Evolutionary conservation across 2,329 filamentous ascomycete genomes (phyloP), one percentile per base, ranked within the genome.

Genomic region (Sordariomycetes sp.): DNA sequence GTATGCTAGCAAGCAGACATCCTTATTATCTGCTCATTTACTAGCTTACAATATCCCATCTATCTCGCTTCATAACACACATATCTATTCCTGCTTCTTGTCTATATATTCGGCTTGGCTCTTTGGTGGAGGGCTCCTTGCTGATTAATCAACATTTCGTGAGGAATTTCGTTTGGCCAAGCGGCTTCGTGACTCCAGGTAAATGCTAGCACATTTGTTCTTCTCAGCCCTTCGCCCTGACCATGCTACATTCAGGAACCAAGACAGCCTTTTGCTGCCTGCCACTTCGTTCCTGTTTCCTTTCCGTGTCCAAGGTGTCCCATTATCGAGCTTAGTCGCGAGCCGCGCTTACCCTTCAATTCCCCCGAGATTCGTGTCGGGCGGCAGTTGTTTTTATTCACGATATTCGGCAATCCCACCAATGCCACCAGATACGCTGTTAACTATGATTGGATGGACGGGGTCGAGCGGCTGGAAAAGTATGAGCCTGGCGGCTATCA

Each of bases 321-420:
- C 40, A n/a, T 37, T 14, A 14, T 7, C 34, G 14, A 7, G 34
- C 37, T 16, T 4, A 16, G 12, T 11, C 5, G 12, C 3, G n/a
- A 48, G 16, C 43, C 12, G n/a, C 43, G 43, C 43, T 74, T 34
- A 59, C 70, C 43, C 67, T 70, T 22, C 16, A 22, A 16, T 18
- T 20, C n/a, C n/a, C 12, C 18, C 43, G 18, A 48, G 3, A 22
- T n/a, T 14, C 3, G 12, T 11, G 10, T n/a, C 43, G 16, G 18
- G 43, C 10, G 10, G 10, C 16, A 14, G 35, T 8, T 22, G 43
- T 43, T 43, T 16, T 43, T 43, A 8, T 22, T 14, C n/a, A 4
- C 43, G 43, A n/a, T 48, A 48, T 22, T 48, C 43, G n/a, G 22
- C n/a, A n/a, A n/a, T n/a, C n/a, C n/a, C n/a, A n/a, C n/a, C 5